Base-by-base conservation (phyloP, 2,329 filamentous ascomycete genomes). In the Penicillium paneum region DNA sequence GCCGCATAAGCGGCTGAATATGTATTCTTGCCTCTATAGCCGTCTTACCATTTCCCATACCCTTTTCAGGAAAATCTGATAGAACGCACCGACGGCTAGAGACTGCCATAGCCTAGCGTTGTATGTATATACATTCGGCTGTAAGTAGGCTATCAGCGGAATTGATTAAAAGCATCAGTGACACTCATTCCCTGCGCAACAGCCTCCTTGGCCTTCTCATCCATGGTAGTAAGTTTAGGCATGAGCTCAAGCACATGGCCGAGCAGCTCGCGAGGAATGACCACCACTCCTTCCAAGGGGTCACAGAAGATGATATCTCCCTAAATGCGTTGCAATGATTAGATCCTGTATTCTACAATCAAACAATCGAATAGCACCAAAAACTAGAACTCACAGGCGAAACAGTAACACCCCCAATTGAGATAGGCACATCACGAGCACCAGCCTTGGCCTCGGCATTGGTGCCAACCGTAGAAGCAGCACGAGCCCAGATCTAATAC, bases 231-330 rank as follows among this genome's bases (percentile, higher is more conserved):
- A 49, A 79, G 65, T 55, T 70, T 73, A 6, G 85, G 84, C 60
- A 88, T 75, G 60, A 90, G 65, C 45, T 82, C 81, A 12, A 89
- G 65, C 19, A 90, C 82, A 44, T 81, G 78, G 11, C 79, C 76
- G 10, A 90, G 68, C 63, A 83, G 81, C 32, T 78, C 79, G 44
- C 76, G 74, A 1, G 88, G 88, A 54, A 91, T 87, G 28, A 83
- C 79, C 12, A 89, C 87, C 1, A 88, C 82, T 0, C 86, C 88
- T 59, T 90, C 88, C n/a, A 76, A 74, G 5, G 83, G 80, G 67
- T 91, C 89, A 52, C 83, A 82, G 71, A 90, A 85, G 42, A 89
- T 78, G 35, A 91, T 78, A 69, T 91, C 89, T 8, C 87, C 86
- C 75, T 69, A 44, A 24, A 32, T 31, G 11, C 40, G 56, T 41